Evolutionary conservation across 2,329 filamentous ascomycete species (phyloP), one percentile per base, ranked within the genome.

Genomic region (Paecilomyces sp.): DNA sequence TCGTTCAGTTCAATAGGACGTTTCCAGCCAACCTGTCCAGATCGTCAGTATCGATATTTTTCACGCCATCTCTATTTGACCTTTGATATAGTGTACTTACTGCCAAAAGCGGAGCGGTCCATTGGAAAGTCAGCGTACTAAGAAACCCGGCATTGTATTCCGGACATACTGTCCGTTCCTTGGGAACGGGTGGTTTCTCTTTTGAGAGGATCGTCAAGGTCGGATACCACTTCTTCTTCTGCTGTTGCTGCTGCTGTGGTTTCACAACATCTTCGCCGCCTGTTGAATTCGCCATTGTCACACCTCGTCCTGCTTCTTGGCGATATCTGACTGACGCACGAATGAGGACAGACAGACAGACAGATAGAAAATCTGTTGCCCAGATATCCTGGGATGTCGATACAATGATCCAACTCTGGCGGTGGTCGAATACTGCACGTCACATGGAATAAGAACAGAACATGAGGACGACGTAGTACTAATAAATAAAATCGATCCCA

Each of bases 21-120:
- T 71, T 90, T 88, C 74, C 96, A 96, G 31, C 92, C 92, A 51
- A 85, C 83, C 85, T 90, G 65, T 41, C 55, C 71, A 1, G 34
- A 15, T 30, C 15, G 58, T 56, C 59, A 57, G 54, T 52, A 55
- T 52, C 60, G 55, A n/a, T 12, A 22, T 52, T 15, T 15, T 41
- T 25, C 15, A 12, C 12, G 12, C 22, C 22, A 22, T 31, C 13
- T 8, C 41, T 9, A n/a, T n/a, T n/a, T n/a, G 25, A 28, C 25
- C 25, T 28, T 28, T 28, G 24, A 18, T 52, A 59, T 64, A 24
- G 59, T 28, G 51, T 25, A 76, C 83, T 77, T 75, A 87, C 86
- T 63, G 75, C 81, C 91, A 96, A 96, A 54, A 96, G 69, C 3
- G 90, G 87, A 1, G 85, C 85, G 80, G 96, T 92, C 92, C 92